Conservation (phyloP, 108 stramenopile species). For the Mediolabrus comicus region DNA sequence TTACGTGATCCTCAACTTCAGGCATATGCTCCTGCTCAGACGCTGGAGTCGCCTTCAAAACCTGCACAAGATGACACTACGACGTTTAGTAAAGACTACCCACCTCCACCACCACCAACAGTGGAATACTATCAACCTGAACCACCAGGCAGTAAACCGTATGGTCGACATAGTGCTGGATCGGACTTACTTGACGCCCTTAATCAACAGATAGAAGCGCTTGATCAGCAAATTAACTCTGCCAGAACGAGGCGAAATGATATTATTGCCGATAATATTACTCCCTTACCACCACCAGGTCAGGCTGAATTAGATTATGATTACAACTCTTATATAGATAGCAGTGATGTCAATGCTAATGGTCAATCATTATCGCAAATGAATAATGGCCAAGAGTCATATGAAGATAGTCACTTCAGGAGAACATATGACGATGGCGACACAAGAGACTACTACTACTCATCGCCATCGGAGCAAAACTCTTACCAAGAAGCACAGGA, state of each 20-base stretch:
- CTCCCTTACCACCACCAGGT: background rate
- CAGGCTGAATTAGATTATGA: background rate
- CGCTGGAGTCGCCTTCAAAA: background rate
- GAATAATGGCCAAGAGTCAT: background rate
- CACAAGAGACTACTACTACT: background rate
- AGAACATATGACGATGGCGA: background rate
- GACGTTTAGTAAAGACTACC: background rate
- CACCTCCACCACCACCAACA: background rate
- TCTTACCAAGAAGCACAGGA: background rate
- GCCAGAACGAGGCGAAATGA: background rate
- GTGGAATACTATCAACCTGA: background rate
- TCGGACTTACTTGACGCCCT: conserved; percentile 13
- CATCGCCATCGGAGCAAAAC: background rate
- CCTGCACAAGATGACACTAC: background rate
- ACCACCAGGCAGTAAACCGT: background rate
- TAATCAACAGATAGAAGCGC: conserved; percentile 15
- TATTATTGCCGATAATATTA: background rate
- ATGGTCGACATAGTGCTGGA: background rate
- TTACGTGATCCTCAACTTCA: conserved; percentile 27
- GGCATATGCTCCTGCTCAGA: background rate
- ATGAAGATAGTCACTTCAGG: background rate
- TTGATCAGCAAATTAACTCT: conserved; percentile 16
- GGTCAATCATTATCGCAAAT: background rate
- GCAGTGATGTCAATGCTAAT: background rate
- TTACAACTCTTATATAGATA: background rate